These are phyloP conservation scores for Xylariaceae sp. DNA, from an alignment of 2,329 filamentous ascomycete species.

Conservation along the genomic window DNA sequence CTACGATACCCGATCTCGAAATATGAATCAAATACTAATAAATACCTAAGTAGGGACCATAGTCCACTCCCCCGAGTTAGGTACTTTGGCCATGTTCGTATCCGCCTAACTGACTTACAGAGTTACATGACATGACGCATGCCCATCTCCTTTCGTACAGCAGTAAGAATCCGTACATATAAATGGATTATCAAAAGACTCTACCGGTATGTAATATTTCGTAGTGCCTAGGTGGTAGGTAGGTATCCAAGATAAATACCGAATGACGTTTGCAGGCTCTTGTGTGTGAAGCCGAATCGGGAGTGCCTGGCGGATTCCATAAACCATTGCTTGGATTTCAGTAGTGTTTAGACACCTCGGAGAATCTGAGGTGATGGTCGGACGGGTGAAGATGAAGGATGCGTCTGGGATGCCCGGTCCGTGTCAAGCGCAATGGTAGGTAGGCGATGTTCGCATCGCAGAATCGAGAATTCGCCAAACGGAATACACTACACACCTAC, in stretches of 20 bases:
- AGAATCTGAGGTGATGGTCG: background rate
- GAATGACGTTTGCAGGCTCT: too few relatives aligned
- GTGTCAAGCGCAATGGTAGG: background rate
- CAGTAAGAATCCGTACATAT: background rate
- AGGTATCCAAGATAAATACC: too few relatives aligned
- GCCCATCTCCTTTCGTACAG: background rate
- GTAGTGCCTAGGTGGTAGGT: too few relatives aligned
- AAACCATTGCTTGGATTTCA: too few relatives aligned
- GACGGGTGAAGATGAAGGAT: background rate
- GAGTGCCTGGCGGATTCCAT: too few relatives aligned
- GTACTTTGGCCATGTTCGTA: background rate
- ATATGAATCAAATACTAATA: too few relatives aligned
- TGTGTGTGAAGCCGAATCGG: too few relatives aligned
- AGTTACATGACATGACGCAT: constrained; percentile 1
- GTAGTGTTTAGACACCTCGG: background rate
- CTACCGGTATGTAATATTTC: too few relatives aligned
- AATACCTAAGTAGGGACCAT: too few relatives aligned
- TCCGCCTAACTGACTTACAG: background rate
- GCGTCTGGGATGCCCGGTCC: background rate
- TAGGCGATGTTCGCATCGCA: background rate
- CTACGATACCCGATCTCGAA: too few relatives aligned
- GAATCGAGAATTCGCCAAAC: background rate
- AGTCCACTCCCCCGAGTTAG: background rate
- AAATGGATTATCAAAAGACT: background rate
- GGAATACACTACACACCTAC: background rate